phyloP scores from a whole-genome alignment of 176 grass and related monocot species.

The Oryza longistaminata region DNA sequence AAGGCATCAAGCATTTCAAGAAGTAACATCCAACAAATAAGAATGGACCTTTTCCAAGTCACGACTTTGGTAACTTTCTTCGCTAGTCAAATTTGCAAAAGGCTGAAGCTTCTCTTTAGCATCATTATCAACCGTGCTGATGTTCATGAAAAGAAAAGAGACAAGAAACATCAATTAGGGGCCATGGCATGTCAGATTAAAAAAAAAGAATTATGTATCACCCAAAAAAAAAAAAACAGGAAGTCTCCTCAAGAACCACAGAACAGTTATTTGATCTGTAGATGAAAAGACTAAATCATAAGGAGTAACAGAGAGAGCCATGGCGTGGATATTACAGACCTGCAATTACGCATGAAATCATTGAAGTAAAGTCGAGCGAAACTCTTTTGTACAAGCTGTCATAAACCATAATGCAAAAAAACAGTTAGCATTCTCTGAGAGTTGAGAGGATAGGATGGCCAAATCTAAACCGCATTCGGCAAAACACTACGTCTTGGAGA shows the following conservation, averaged over 20 bases:
- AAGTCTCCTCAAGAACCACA: not conserved
- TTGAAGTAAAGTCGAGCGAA: constrained; percentile 92
- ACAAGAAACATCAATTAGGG: not conserved
- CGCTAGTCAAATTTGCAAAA: constrained; percentile 57
- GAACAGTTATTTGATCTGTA: not conserved
- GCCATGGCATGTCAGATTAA: not conserved
- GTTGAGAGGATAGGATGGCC: not conserved
- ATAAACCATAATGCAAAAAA: not conserved
- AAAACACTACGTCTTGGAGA: constrained; percentile 2
- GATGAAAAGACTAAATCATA: not conserved
- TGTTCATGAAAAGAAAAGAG: constrained; percentile 28
- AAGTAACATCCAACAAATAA: constrained; percentile 19
- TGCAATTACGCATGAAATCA: constrained; percentile 80
- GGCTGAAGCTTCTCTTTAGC: constrained; percentile 70
- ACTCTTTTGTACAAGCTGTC: constrained; percentile 95
- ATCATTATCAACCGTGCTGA: constrained; percentile 64
- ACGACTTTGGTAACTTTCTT: constrained; percentile 80
- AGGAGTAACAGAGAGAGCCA: not conserved
- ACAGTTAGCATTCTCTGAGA: constrained; percentile 15
- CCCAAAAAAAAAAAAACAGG: constrained; percentile 1
- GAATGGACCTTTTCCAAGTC: constrained; percentile 70
- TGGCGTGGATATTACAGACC: constrained; percentile 44
- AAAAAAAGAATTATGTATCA: not conserved
- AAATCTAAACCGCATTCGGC: not conserved
- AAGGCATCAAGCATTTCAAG: constrained; percentile 41